These are phyloP conservation scores for Pilaira anomala DNA, from an alignment of 192 early-diverging fungal species.

Conservation along the genomic window DNA sequence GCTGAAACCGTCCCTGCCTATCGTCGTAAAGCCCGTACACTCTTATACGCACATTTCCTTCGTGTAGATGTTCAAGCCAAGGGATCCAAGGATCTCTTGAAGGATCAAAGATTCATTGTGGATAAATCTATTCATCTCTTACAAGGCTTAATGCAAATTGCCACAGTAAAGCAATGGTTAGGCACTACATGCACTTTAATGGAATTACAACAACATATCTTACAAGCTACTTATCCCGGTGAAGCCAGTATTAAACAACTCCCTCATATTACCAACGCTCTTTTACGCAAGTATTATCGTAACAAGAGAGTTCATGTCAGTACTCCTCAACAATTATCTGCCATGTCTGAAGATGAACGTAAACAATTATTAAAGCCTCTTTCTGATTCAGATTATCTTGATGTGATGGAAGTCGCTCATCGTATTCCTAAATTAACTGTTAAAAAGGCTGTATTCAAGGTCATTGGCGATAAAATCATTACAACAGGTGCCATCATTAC, in stretches of 20 bases:
- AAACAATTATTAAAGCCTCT: constrained; percentile 53
- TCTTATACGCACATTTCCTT: constrained; percentile 84
- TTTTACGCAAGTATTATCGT: constrained; percentile 57
- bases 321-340: constrained; percentile 64
- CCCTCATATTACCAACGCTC: constrained; percentile 70
- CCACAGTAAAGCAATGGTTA: constrained; percentile 84
- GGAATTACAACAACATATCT: constrained; percentile 83
- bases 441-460: constrained; percentile 75
- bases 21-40: constrained; percentile 65
- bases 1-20: constrained; percentile 33
- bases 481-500: constrained; percentile 79
- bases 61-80: constrained; percentile 63
- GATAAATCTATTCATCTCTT: constrained; percentile 72
- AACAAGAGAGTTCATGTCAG: constrained; percentile 63
- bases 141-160: constrained; percentile 86
- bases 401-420: constrained; percentile 71
- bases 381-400: constrained; percentile 61
- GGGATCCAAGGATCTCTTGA: constrained; percentile 27
- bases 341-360: constrained; percentile 62
- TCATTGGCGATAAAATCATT: constrained; percentile 72
- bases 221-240: constrained; percentile 81
- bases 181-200: constrained; percentile 64
- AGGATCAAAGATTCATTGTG: constrained; percentile 69
- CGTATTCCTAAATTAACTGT: constrained; percentile 77
- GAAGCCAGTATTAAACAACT: constrained; percentile 84